Evolutionary conservation across 2,329 filamentous ascomycete species (phyloP).

Genomic region (Aspergillus candidus): DNA sequence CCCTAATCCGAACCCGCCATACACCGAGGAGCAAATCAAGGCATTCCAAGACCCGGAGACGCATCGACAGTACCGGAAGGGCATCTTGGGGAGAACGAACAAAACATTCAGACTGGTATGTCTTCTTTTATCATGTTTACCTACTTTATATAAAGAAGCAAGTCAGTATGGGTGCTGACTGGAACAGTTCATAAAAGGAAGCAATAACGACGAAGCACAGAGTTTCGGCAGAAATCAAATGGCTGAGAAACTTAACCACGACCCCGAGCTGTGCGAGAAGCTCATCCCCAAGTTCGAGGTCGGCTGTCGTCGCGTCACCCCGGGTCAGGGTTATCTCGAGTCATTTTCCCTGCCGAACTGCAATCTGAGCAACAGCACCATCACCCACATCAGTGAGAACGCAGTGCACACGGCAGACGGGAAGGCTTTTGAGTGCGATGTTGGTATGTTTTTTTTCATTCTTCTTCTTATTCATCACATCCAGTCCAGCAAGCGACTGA

Average conservation of each 20-base stretch:
- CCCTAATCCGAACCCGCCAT: constrained; percentile 22
- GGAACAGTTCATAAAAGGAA: constrained; percentile 14
- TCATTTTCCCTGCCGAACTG: constrained; percentile 16
- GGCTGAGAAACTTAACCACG: constrained; percentile 15
- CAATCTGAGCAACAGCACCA: constrained; percentile 11
- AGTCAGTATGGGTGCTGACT: too few relatives aligned
- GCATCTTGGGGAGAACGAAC: constrained; percentile 20
- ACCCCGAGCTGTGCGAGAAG: constrained; percentile 18
- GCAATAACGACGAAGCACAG: constrained; percentile 11
- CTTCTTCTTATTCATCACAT: too few relatives aligned
- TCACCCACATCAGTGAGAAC: constrained; percentile 12
- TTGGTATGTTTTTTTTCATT: constrained; percentile 7
- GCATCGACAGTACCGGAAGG: constrained; percentile 32
- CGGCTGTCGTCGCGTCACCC: constrained; percentile 19
- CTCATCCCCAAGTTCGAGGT: constrained; percentile 21
- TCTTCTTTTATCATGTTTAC: neutral
- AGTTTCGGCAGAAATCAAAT: constrained; percentile 12
- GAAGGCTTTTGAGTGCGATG: constrained; percentile 16
- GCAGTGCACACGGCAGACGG: constrained; percentile 15
- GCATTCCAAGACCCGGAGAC: constrained; percentile 24
- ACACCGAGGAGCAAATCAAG: constrained; percentile 19
- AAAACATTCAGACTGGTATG: constrained; percentile 14
- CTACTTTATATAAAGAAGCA: too few relatives aligned
- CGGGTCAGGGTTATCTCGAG: constrained; percentile 22
- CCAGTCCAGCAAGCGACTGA: neutral